These are phyloP conservation scores for Trichoderma sp. DNA, from an alignment of 2,329 filamentous ascomycete species.

Conservation along the genomic window DNA sequence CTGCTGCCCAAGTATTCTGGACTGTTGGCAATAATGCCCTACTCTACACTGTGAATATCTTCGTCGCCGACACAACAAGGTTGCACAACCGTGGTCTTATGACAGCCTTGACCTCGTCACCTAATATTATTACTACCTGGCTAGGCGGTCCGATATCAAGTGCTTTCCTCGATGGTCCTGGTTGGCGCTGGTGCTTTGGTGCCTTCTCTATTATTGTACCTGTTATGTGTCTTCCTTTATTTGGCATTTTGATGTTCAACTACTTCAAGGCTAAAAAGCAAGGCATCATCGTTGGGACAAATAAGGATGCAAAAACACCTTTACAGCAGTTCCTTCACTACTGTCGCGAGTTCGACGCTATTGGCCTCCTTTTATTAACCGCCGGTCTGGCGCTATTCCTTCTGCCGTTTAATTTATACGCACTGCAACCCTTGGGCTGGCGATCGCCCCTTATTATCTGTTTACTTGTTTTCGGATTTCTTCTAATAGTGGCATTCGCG, in stretches of 20 bases:
- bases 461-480: constrained; percentile 52
- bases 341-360: constrained; percentile 47
- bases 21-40: background rate
- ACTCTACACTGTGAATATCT: constrained; percentile 10
- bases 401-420: constrained; percentile 53
- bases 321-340: background rate
- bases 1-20: constrained; percentile 60
- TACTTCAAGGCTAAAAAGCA: constrained; percentile 50
- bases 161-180: constrained; percentile 46
- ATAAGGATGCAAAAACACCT: background rate
- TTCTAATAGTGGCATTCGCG: constrained; percentile 50
- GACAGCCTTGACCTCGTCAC: background rate
- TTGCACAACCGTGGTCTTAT: constrained; percentile 15
- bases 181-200: constrained; percentile 64
- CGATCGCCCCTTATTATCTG: constrained; percentile 43
- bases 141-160: constrained; percentile 54
- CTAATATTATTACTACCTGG: constrained; percentile 53
- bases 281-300: constrained; percentile 36
- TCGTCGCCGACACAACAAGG: constrained; percentile 18
- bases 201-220: constrained; percentile 61
- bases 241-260: constrained; percentile 51
- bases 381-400: constrained; percentile 53
- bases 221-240: constrained; percentile 54
- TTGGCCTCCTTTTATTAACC: constrained; percentile 50
- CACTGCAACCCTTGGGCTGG: constrained; percentile 40